Evolutionary conservation across 148 eudicot genomes (phyloP).

Genomic region (Nyssa sinensis): DNA sequence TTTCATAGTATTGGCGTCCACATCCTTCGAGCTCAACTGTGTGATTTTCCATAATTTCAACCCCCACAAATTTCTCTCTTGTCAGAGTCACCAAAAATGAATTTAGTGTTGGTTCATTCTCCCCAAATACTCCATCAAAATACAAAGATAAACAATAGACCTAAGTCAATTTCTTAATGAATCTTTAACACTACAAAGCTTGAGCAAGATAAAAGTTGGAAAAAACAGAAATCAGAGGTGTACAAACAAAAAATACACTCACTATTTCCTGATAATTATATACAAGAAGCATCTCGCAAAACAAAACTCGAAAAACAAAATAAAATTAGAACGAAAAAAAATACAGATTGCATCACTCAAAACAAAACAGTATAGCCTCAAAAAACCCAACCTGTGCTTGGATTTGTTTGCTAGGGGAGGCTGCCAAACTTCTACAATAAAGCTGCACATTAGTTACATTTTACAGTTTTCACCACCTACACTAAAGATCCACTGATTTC

Average conservation of each 20-base stretch:
- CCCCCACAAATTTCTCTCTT: no score
- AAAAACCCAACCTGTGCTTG: not conserved
- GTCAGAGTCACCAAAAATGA: no score
- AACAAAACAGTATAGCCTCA: not conserved
- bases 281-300: not conserved
- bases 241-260: not conserved
- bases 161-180: no score
- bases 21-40: no score
- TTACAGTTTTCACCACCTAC: slow-evolving; percentile 3
- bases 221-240: not conserved
- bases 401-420: not conserved
- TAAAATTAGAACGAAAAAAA: not conserved
- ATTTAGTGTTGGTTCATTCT: no score
- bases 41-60: no score
- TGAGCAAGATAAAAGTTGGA: not conserved
- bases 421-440: not conserved
- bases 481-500: slow-evolving; percentile 11
- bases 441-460: not conserved
- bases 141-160: no score
- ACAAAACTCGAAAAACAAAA: not conserved
- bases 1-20: no score
- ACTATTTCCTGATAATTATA: not conserved
- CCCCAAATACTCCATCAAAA: no score
- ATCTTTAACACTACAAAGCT: no score
- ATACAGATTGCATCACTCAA: not conserved